A percentile compares a stretch with the other conserved stretches of the same genome.
Conservation (phyloP, 768 basidiomycete genomes). For the Lactarius akahatsu region DNA sequence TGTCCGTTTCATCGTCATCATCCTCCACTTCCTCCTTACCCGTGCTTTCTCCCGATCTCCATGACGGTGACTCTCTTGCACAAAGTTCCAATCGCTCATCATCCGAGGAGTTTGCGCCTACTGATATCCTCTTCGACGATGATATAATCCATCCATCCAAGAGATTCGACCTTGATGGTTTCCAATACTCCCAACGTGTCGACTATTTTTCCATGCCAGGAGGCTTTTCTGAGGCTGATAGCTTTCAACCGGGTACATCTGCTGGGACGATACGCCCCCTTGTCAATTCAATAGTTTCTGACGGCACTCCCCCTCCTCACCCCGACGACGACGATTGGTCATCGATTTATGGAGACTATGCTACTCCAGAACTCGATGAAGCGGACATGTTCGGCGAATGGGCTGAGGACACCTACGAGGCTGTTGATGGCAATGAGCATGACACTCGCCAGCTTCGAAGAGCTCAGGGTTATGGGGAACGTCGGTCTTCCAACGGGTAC, state of each 20-base stretch:
- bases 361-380: constrained; percentile 18
- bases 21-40: constrained; percentile 31
- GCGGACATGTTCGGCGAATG: constrained; percentile 14
- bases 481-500: constrained; percentile 11
- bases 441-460: constrained; percentile 6
- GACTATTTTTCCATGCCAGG: constrained; percentile 23
- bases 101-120: constrained; percentile 15
- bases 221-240: constrained; percentile 28
- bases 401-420: constrained; percentile 3
- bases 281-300: constrained; percentile 22
- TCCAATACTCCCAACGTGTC: constrained; percentile 17
- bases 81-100: constrained; percentile 22
- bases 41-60: constrained; percentile 27
- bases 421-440: constrained; percentile 11
- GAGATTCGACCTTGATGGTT: not conserved
- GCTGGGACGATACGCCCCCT: constrained; percentile 44
- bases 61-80: constrained; percentile 11
- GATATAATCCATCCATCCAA: constrained; percentile 12
- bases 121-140: constrained; percentile 16
- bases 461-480: constrained; percentile 4
- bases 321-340: constrained; percentile 25
- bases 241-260: constrained; percentile 47
- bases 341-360: constrained; percentile 16
- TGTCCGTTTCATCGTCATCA: constrained; percentile 39
- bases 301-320: constrained; percentile 22